These are phyloP conservation scores for Thalia dealbata DNA, from an alignment of 176 grass and related monocot genomes.

Conservation along the genomic window DNA sequence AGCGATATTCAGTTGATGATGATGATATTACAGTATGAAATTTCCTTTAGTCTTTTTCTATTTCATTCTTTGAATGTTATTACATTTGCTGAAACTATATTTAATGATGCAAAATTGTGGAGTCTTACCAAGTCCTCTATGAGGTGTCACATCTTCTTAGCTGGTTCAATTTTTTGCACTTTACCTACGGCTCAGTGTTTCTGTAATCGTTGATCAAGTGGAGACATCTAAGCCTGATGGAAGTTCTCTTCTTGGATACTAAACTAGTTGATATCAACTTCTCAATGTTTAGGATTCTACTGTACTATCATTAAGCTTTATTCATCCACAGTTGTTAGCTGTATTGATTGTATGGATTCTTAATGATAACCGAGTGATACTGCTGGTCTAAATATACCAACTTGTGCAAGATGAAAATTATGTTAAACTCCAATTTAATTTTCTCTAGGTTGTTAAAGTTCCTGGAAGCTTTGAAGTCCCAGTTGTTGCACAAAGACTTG, in stretches of 20 bases:
- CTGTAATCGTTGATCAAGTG: neutral
- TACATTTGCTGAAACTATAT: neutral
- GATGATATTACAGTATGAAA: conserved; percentile 74
- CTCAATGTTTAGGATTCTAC: no score
- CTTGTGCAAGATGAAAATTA: neutral
- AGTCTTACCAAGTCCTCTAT: no score
- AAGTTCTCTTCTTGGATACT: neutral
- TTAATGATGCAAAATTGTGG: neutral
- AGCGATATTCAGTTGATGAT: conserved; percentile 56
- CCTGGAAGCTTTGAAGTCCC: conserved; percentile 98
- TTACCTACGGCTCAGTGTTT: neutral
- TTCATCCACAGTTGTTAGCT: neutral
- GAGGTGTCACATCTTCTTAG: neutral
- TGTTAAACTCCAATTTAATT: neutral
- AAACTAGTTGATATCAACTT: neutral
- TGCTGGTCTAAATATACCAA: neutral
- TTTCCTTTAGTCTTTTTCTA: neutral
- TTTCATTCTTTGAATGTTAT: neutral
- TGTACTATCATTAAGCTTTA: neutral
- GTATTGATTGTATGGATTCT: neutral
- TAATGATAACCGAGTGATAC: neutral
- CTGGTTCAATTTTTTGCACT: neutral
- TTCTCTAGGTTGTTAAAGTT: conserved; percentile 74
- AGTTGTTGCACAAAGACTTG: conserved; percentile 74
- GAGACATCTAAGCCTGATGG: neutral